These are phyloP conservation scores for Volvox carteri DNA, from an alignment of 163 green algal species.

Conservation along the genomic window DNA sequence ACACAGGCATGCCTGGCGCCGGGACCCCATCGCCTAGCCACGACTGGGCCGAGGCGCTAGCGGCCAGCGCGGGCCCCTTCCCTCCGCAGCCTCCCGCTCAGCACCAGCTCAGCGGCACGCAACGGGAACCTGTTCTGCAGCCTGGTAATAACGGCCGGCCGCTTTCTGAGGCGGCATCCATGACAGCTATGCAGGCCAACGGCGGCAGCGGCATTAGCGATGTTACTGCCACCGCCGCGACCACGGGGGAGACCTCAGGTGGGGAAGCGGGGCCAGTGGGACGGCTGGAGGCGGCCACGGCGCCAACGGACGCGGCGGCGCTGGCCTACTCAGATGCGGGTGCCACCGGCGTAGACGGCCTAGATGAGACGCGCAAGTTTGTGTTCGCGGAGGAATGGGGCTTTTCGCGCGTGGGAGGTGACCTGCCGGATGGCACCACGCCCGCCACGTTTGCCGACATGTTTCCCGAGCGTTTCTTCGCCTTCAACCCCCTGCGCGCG, in stretches of 20 bases:
- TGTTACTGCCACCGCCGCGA: not conserved
- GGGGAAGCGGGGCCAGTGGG: no score
- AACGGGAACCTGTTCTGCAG: not conserved
- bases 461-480: conserved; percentile 35
- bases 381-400: conserved; percentile 68
- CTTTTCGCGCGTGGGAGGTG: conserved; percentile 61
- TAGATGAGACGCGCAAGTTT: conserved; percentile 49
- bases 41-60: not conserved
- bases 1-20: not conserved
- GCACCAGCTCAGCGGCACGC: not conserved
- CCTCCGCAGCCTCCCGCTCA: not conserved
- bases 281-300: no score
- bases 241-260: not conserved
- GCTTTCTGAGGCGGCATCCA: not conserved
- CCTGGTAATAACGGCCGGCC: not conserved
- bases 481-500: not conserved
- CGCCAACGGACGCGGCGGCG: no score
- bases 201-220: not conserved
- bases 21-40: not conserved
- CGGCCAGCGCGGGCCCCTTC: not conserved
- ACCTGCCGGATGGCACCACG: conserved; percentile 61
- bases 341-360: conserved; percentile 13
- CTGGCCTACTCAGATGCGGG: not conserved
- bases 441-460: conserved; percentile 23
- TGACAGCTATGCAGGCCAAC: not conserved